Evolutionary conservation across 495 filamentous ascomycete species (phyloP).

Genomic region (Filosporella fistucella): DNA sequence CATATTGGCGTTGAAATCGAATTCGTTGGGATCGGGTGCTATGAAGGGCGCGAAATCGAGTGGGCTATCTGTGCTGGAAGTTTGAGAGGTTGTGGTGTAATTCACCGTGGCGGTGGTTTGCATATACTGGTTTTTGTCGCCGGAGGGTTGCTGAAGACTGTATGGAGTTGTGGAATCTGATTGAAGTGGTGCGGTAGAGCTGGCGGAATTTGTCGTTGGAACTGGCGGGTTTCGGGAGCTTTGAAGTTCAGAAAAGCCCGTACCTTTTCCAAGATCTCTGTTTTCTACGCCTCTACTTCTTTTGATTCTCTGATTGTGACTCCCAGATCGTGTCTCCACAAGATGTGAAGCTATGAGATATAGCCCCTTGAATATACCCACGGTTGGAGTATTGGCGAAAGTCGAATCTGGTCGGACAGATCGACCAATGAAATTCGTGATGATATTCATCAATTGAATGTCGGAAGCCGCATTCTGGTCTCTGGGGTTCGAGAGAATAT

Average conservation of each 20-base stretch:
- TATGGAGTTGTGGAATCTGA: background rate
- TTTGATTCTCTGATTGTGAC: background rate
- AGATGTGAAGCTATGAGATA: background rate
- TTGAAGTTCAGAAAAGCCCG: too few species aligned
- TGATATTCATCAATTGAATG: slow-evolving; percentile 5
- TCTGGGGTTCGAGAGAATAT: slow-evolving; percentile 27
- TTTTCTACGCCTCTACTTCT: too few species aligned
- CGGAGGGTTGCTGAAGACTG: background rate
- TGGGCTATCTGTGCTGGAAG: background rate
- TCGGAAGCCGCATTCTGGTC: slow-evolving; percentile 3
- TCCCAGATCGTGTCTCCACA: background rate
- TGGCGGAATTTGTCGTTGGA: too few species aligned
- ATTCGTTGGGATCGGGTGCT: background rate
- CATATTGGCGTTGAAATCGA: background rate
- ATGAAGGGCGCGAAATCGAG: slow-evolving; percentile 9
- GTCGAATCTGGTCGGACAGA: slow-evolving; percentile 1
- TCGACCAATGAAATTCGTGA: background rate
- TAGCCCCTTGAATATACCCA: slow-evolving; percentile 1
- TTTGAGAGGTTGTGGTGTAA: slow-evolving; percentile 1
- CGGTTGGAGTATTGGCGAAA: background rate
- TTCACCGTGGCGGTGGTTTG: background rate
- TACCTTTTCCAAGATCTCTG: too few species aligned
- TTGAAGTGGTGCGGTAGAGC: background rate
- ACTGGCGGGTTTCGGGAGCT: too few species aligned
- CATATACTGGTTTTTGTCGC: slow-evolving; percentile 3